These are phyloP conservation scores for Schwanniomyces yamadae DNA, from an alignment of 805 yeast species.

Conservation along the genomic window DNA sequence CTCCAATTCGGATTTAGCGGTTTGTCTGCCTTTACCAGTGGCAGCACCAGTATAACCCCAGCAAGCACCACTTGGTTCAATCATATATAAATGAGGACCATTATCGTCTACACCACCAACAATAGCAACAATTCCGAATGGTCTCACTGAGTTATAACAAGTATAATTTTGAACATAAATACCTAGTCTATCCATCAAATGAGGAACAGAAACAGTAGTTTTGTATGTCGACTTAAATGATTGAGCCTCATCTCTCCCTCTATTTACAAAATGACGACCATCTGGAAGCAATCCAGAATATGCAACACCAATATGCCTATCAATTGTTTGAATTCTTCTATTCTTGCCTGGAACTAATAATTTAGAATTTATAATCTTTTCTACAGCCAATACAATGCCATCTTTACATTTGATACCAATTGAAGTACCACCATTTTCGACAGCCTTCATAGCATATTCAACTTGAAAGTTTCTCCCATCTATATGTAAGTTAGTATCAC, in stretches of 20 bases:
- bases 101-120: constrained; percentile 90
- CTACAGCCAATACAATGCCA: constrained; percentile 97
- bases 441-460: constrained; percentile 96
- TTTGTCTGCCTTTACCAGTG: constrained; percentile 96
- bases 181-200: constrained; percentile 83
- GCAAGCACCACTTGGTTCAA: constrained; percentile 94
- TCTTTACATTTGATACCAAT: constrained; percentile 89
- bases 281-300: constrained; percentile 96
- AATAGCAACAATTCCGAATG: constrained; percentile 91
- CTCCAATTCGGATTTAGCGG: constrained; percentile 96
- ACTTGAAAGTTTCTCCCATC: constrained; percentile 97
- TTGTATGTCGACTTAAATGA: constrained; percentile 76
- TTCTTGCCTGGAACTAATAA: constrained; percentile 86
- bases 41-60: constrained; percentile 99
- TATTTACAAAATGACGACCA: constrained; percentile 87
- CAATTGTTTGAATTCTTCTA: constrained; percentile 88
- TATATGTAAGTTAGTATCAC: constrained; percentile 46
- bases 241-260: constrained; percentile 90
- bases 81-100: constrained; percentile 92
- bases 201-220: constrained; percentile 73
- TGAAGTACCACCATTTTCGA: constrained; percentile 95
- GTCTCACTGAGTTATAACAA: constrained; percentile 94
- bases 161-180: constrained; percentile 94
- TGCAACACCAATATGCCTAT: constrained; percentile 89
- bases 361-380: constrained; percentile 83